phyloP scores from a whole-genome alignment of 139 green algal species.

The Asterochloris sp. region DNA sequence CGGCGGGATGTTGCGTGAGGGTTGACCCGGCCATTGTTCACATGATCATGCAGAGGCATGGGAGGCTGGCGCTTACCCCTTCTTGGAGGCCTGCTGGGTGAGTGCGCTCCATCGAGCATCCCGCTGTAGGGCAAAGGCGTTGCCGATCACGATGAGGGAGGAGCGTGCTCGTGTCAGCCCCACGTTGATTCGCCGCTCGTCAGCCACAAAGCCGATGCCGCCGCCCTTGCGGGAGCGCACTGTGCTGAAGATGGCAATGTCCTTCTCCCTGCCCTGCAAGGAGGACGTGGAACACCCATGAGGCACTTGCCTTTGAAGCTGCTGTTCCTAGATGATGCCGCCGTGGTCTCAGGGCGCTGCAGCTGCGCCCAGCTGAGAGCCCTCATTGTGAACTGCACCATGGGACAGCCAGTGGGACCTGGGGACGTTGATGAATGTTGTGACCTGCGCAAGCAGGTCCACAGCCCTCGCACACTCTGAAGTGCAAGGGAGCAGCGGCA shows the following conservation, averaged over 20 bases:
- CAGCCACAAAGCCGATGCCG: slow-evolving; percentile 79
- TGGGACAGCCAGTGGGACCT: too few species aligned
- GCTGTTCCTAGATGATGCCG: too few species aligned
- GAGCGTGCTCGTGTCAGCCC: slow-evolving; percentile 79
- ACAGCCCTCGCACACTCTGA: too few species aligned
- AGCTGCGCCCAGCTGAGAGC: too few species aligned
- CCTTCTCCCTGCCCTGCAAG: slow-evolving; percentile 84
- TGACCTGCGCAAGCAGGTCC: too few species aligned
- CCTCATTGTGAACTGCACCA: too few species aligned
- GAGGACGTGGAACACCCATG: background rate
- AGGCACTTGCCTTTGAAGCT: too few species aligned
- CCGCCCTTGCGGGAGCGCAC: slow-evolving; percentile 44
- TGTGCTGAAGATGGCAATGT: slow-evolving; percentile 80
- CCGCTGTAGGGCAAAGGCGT: slow-evolving; percentile 45
- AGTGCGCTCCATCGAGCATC: slow-evolving; percentile 56
- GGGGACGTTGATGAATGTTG: too few species aligned
- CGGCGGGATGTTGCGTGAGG: background rate
- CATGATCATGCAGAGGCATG: background rate
- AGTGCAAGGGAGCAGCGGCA: background rate
- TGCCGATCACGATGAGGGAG: slow-evolving; percentile 78
- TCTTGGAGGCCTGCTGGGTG: slow-evolving; percentile 6
- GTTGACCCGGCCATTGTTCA: background rate
- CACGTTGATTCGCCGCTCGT: slow-evolving; percentile 91
- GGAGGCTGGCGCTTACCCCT: background rate
- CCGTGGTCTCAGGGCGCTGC: too few species aligned